phyloP scores from a whole-genome alignment of 73 alveolate genomes.

The Paramecium pentaurelia region DNA sequence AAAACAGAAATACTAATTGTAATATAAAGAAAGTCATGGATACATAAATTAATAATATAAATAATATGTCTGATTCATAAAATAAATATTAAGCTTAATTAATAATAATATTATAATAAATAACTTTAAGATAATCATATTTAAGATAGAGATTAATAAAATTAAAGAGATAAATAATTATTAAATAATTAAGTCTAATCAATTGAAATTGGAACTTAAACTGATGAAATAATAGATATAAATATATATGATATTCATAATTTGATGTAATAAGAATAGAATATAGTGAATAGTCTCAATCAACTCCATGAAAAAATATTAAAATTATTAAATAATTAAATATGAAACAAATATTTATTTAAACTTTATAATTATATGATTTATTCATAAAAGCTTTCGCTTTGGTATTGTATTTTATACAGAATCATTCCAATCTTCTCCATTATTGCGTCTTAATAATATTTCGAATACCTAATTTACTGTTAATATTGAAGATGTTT shows the following conservation, averaged over 20 bases:
- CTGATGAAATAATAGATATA: not conserved
- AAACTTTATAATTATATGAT: not conserved
- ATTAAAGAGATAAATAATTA: not conserved
- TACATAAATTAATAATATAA: not conserved
- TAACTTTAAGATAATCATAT: not conserved
- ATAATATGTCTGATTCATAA: not conserved
- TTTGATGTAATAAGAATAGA: not conserved
- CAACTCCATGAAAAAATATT: not conserved
- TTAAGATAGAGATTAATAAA: not conserved
- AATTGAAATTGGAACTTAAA: not conserved
- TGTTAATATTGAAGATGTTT: slow-evolving; percentile 35
- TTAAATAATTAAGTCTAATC: not conserved
- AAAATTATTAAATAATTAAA: not conserved
- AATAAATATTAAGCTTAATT: not conserved
- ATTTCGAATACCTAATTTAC: slow-evolving; percentile 51
- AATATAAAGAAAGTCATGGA: not conserved
- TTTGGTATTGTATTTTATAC: slow-evolving; percentile 34
- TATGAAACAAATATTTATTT: not conserved
- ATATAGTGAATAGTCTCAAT: not conserved
- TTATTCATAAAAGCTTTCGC: slow-evolving; percentile 4
- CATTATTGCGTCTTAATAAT: slow-evolving; percentile 32
- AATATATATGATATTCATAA: not conserved
- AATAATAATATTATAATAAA: not conserved
- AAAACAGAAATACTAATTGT: not conserved
- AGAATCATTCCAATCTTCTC: slow-evolving; percentile 41